Base-by-base conservation (phyloP, 345 rosid genomes). In the sweet orange (Citrus sinensis) region DNA sequence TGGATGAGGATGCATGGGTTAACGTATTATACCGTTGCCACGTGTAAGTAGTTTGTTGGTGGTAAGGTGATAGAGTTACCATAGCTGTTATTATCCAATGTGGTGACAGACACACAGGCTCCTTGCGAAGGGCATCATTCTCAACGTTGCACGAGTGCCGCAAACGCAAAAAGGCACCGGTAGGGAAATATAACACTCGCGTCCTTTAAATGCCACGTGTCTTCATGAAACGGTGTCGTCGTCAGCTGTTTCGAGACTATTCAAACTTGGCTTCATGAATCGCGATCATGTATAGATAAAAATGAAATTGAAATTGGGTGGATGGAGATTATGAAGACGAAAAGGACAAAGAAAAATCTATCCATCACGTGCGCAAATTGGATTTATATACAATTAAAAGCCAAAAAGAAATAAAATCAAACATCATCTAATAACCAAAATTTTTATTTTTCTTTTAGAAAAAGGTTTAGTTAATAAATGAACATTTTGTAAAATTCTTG, bases 101-200 rank as follows among this genome's bases (percentile, higher is more conserved):
- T 78, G 19, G 74, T 77, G 75, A 67, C 78, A 77, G 74, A 49
- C 76, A 34, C 58, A 32, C 3, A 10, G n/a, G 42, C n/a, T 69
- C 65, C 55, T 73, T 35, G 67, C 35, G 66, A 73, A 73, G 46
- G 29, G 65, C 51, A 56, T 73, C 76, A 10, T 16, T 11, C 14
- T 46, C 13, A 13, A 13, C 51, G 13, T 10, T 16, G 67, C 22
- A 17, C 67, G 39, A 63, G 10, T 30, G 67, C n/a, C 19, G 32
- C 67, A 16, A 27, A 6, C 19, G 42, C 42, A 7, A 34, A 5
- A 62, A 62, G 4, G 37, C 60, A 49, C 30, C 14, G 0, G 60
- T 17, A 49, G 30, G 6, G 58, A 49, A n/a, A 70, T 17, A n/a
- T 2, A 6, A 30, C 6, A 71, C 61, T 71, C 62, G 74, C 42